These are phyloP conservation scores for Ophiostoma montium DNA, from an alignment of 2,329 filamentous ascomycete species.

Conservation along the genomic window DNA sequence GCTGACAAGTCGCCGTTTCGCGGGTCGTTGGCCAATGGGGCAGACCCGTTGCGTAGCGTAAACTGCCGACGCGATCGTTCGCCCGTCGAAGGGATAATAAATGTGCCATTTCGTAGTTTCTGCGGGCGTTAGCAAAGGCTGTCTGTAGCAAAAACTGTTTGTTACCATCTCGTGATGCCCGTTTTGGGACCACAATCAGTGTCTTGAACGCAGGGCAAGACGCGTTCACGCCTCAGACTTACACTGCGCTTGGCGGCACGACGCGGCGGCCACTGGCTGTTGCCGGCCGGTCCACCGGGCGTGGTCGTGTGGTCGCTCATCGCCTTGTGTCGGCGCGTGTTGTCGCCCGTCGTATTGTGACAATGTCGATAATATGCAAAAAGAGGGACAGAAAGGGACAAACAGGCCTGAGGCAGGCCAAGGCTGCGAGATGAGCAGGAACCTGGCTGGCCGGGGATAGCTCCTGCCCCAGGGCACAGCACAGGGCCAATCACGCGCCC, in stretches of 20 bases:
- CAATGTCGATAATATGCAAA: background rate
- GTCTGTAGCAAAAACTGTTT: too few relatives aligned
- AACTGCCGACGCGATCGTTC: constrained; percentile 71
- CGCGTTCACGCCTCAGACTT: too few relatives aligned
- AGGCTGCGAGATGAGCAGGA: constrained; percentile 1
- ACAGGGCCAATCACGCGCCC: background rate
- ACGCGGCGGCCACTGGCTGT: constrained; percentile 26
- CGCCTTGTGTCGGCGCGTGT: constrained; percentile 4
- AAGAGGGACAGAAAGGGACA: background rate
- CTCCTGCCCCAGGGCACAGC: background rate
- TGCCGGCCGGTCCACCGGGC: constrained; percentile 5
- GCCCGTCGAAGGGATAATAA: constrained; percentile 75
- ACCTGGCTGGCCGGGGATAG: background rate
- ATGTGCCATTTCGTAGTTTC: constrained; percentile 73
- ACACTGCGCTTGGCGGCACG: constrained; percentile 33
- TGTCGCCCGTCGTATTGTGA: background rate
- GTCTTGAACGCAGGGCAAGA: background rate
- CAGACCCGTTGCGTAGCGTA: constrained; percentile 43
- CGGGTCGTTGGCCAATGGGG: constrained; percentile 18
- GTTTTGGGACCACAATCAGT: background rate
- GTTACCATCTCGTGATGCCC: background rate
- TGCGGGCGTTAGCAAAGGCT: too few relatives aligned
- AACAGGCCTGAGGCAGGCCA: background rate
- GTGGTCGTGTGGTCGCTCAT: constrained; percentile 19
- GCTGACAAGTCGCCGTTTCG: constrained; percentile 1